Percentiles rank a stretch among this genome's conserved stretches.
Conservation (phyloP, 345 rosid species). For the Turnera subulata region DNA sequence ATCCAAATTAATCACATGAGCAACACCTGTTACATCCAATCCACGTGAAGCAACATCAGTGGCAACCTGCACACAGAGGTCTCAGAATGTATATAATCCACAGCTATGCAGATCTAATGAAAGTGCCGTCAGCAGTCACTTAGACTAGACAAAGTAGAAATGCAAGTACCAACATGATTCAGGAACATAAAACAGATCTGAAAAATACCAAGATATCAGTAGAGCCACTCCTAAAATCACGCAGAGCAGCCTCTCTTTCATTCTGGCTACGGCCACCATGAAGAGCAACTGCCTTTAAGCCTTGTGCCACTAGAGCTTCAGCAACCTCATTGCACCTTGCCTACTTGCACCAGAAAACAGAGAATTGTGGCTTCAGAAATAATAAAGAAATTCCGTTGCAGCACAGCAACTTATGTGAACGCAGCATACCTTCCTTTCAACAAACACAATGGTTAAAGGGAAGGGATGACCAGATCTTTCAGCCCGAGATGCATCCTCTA, state of each 20-base stretch:
- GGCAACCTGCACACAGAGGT: no score
- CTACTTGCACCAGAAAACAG: slow-evolving; percentile 14
- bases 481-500: slow-evolving; percentile 29
- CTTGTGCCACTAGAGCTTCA: slow-evolving; percentile 41
- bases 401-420: neutral
- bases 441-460: slow-evolving; percentile 40
- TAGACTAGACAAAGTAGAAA: neutral
- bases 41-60: slow-evolving; percentile 26
- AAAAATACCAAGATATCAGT: slow-evolving; percentile 31
- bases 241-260: slow-evolving; percentile 40
- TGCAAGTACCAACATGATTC: neutral
- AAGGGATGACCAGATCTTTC: slow-evolving; percentile 32
- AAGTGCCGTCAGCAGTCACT: neutral
- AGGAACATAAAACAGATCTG: neutral
- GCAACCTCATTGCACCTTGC: slow-evolving; percentile 36
- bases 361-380: neutral
- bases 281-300: slow-evolving; percentile 35
- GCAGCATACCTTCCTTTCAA: slow-evolving; percentile 34
- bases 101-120: no score
- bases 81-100: no score
- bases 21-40: slow-evolving; percentile 41
- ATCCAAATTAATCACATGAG: slow-evolving; percentile 42
- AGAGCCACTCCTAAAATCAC: slow-evolving; percentile 36
- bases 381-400: neutral
- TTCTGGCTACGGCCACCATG: slow-evolving; percentile 43